These are phyloP conservation scores for Cryptosporidium andersoni DNA, from an alignment of 169 alveolate genomes.

Conservation along the genomic window DNA sequence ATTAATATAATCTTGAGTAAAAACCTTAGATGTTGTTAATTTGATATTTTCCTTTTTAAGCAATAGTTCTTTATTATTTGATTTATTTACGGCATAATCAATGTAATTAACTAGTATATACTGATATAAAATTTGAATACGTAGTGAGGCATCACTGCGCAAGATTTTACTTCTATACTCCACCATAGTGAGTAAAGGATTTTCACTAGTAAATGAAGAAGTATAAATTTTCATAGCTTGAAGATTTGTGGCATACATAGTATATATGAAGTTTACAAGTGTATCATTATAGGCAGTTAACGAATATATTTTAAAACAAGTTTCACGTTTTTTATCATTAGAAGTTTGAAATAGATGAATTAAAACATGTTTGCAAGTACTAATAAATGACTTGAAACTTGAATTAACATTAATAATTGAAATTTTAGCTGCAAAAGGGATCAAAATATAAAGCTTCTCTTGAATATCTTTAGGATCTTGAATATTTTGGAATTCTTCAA, in stretches of 20 bases:
- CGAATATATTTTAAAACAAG: background rate
- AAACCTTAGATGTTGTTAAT: no score
- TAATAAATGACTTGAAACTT: no score
- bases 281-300: background rate
- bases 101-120: conserved; percentile 13
- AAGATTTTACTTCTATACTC: conserved; percentile 24
- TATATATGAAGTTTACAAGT: conserved; percentile 8
- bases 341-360: no score
- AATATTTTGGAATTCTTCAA: background rate
- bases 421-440: no score
- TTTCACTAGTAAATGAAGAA: conserved; percentile 36
- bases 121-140: conserved; percentile 39
- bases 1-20: no score
- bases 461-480: no score
- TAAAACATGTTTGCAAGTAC: no score
- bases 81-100: background rate
- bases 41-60: no score
- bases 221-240: conserved; percentile 42
- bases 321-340: no score
- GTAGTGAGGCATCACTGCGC: conserved; percentile 33
- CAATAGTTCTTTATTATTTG: no score
- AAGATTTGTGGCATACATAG: conserved; percentile 21
- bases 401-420: no score
- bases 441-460: no score
- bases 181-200: background rate